phyloP scores from a whole-genome alignment of 768 basidiomycete genomes.

The Leccinum sublutescens region DNA sequence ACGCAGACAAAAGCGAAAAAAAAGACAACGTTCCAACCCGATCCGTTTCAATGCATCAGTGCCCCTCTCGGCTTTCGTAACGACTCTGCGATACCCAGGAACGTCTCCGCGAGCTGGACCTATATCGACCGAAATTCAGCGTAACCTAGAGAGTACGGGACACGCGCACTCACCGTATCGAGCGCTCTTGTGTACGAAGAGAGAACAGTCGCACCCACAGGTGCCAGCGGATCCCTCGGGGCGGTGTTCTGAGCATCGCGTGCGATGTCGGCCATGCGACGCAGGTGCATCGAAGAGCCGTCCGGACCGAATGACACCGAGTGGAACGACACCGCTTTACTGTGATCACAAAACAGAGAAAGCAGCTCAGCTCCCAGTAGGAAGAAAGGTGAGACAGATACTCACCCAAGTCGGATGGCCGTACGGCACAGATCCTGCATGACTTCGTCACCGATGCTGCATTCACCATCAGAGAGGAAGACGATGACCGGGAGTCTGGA shows the following conservation, averaged over 20 bases:
- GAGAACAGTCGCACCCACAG: conserved; percentile 30
- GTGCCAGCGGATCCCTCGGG: conserved; percentile 39
- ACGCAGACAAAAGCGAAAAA: background rate
- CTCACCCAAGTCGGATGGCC: conserved; percentile 46
- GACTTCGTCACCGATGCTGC: conserved; percentile 34
- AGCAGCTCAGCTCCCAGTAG: background rate
- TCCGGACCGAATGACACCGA: conserved; percentile 52
- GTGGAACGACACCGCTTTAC: conserved; percentile 58
- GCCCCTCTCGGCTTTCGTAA: conserved; percentile 55
- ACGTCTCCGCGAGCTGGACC: conserved; percentile 56
- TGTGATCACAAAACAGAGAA: conserved; percentile 14
- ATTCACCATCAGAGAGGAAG: conserved; percentile 52
- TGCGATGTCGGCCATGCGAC: conserved; percentile 54
- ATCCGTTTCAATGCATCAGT: conserved; percentile 33
- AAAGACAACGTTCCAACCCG: background rate
- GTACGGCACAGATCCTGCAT: conserved; percentile 43
- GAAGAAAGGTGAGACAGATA: no score
- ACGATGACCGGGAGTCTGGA: conserved; percentile 30
- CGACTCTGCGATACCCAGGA: conserved; percentile 57
- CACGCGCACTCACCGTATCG: conserved; percentile 40
- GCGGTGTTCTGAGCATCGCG: conserved; percentile 44
- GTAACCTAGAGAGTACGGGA: background rate
- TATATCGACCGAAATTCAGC: conserved; percentile 17
- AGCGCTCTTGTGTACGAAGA: conserved; percentile 53
- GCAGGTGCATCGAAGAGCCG: conserved; percentile 28